Conservation (phyloP, 176 grass and related monocot genomes). For the Typha latifolia region DNA sequence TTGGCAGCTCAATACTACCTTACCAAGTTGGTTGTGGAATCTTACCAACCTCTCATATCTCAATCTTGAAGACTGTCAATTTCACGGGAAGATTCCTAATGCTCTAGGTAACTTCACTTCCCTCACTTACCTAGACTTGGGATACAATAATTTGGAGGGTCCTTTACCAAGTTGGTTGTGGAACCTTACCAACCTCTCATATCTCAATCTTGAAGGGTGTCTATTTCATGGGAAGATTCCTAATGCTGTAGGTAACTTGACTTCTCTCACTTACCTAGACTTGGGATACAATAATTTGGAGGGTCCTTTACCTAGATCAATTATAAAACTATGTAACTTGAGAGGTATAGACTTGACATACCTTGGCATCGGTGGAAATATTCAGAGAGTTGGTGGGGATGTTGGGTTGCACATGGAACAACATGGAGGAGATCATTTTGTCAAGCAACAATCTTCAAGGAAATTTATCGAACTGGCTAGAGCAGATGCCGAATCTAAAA, state of each 20-base stretch:
- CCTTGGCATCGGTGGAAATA: not conserved
- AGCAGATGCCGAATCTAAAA: slow-evolving; percentile 1
- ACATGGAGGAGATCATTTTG: not conserved
- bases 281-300: not conserved
- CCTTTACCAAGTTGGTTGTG: not conserved
- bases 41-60: slow-evolving; percentile 8
- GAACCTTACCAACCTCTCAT: slow-evolving; percentile 10
- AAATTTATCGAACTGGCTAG: slow-evolving; percentile 1
- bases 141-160: not conserved
- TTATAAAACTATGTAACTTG: slow-evolving; percentile 18
- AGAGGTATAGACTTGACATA: not conserved
- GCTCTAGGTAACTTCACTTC: not conserved
- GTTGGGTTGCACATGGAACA: not conserved
- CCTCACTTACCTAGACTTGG: not conserved
- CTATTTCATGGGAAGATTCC: not conserved
- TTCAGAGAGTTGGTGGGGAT: not conserved
- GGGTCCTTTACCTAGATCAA: not conserved
- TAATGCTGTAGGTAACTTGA: not conserved
- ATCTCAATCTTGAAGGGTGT: not conserved
- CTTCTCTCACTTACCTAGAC: not conserved
- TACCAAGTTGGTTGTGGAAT: slow-evolving; percentile 15
- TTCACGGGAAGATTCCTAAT: not conserved
- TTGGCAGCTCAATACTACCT: not conserved
- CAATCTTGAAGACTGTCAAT: not conserved
- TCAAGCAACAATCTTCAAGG: not conserved